Evolutionary conservation across 2,329 filamentous ascomycete species (phyloP).

Genomic region (Parastagonospora avenae): DNA sequence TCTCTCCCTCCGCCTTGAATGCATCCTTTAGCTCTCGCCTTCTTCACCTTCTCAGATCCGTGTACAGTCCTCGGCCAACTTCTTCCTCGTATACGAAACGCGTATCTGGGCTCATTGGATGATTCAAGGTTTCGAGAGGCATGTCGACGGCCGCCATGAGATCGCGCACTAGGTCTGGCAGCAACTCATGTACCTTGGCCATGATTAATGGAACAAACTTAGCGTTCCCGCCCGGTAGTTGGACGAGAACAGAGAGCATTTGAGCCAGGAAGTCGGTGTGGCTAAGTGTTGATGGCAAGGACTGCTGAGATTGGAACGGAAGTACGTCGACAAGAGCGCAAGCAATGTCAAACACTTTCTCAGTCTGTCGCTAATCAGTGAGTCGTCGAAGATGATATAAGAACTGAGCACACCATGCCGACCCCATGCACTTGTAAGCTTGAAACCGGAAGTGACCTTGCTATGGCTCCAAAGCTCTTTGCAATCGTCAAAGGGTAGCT

Average conservation of each 20-base stretch:
- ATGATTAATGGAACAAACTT: constrained; percentile 36
- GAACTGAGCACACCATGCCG: constrained; percentile 26
- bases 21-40: not conserved
- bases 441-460: constrained; percentile 25
- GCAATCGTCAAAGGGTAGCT: constrained; percentile 68
- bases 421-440: constrained; percentile 35
- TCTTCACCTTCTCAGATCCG: constrained; percentile 20
- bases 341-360: constrained; percentile 38
- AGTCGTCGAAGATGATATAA: not conserved
- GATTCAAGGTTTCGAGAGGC: constrained; percentile 8
- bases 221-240: constrained; percentile 26
- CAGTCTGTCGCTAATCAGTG: constrained; percentile 22
- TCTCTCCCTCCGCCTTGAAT: not conserved
- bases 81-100: constrained; percentile 34
- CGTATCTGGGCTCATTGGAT: constrained; percentile 31
- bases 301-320: constrained; percentile 22
- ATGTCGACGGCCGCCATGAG: constrained; percentile 22
- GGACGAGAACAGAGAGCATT: constrained; percentile 20
- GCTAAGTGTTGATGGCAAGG: not conserved
- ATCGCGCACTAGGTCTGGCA: constrained; percentile 21
- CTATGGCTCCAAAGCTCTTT: constrained; percentile 60
- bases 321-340: constrained; percentile 36
- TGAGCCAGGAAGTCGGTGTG: constrained; percentile 23
- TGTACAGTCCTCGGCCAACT: constrained; percentile 25
- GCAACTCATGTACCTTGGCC: constrained; percentile 31